Percentiles rank a stretch among this genome's conserved stretches.
These are phyloP conservation scores for Alectoria sarmentosa DNA, from an alignment of 495 filamentous ascomycete species.

Conservation along the genomic window DNA sequence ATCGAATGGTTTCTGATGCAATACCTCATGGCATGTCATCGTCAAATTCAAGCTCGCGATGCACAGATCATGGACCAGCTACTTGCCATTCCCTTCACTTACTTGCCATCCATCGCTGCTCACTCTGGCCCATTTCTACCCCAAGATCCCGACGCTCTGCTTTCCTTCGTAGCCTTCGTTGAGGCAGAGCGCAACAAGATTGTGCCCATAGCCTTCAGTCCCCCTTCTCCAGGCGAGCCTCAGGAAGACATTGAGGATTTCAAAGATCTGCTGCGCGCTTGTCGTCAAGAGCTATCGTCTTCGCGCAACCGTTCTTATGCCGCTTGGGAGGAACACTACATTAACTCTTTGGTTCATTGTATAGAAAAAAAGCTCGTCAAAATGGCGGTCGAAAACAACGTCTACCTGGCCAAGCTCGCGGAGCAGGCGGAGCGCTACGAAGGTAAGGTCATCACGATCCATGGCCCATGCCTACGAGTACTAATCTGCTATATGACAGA, in stretches of 20 bases:
- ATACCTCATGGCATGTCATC: neutral
- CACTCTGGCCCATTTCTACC: neutral
- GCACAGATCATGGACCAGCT: neutral
- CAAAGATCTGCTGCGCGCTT: neutral
- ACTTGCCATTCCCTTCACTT: neutral
- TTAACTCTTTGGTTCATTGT: neutral
- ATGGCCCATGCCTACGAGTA: neutral
- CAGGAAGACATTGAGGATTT: neutral
- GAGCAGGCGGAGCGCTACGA: slow-evolving; percentile 99
- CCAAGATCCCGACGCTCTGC: neutral
- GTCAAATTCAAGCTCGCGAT: neutral
- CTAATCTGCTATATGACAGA: slow-evolving; percentile 46
- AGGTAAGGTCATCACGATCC: slow-evolving; percentile 53
- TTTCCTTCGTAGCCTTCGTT: neutral
- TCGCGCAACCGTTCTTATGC: neutral
- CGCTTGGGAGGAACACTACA: neutral
- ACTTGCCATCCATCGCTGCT: neutral
- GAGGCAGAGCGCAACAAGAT: neutral
- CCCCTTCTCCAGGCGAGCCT: neutral
- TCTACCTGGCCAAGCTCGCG: slow-evolving; percentile 99
- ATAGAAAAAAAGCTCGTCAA: neutral
- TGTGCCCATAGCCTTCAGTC: neutral
- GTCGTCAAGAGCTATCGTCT: neutral
- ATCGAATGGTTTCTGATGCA: neutral
- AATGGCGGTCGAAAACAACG: slow-evolving; percentile 99